Evolutionary conservation across 805 yeast genomes (phyloP), one percentile per base, ranked within the genome.

Genomic region (Scheffersomyces stipitis): DNA sequence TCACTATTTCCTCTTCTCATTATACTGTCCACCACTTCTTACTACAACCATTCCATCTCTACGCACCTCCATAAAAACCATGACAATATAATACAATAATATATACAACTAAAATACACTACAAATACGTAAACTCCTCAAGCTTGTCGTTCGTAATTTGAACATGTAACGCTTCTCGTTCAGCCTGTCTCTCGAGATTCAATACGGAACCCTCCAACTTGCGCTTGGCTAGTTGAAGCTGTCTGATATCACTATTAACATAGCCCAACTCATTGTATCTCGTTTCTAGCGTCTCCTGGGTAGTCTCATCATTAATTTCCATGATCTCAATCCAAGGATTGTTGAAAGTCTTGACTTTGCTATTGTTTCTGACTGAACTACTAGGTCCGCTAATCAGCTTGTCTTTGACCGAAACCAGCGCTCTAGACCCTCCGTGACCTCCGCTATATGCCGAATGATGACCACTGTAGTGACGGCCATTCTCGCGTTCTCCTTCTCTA

Each of bases 121-220:
- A 71, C 34, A 67, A 45, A 40, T 67, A 67, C 16, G 73, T 58
- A 55, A 76, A 63, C 40, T 74, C 75, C 43, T 75, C 80, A 29
- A 76, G 56, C 46, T 73, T 74, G 42, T 76, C 80, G 30, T 58
- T 71, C 22, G 69, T 57, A n/a, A 66, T 34, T 35, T 58, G 59
- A 5, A 58, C 69, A 40, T 62, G 59, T 26, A 66, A 43, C 14
- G 51, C 63, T 36, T 69, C 73, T 32, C 62, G 46, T 23, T 29
- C 42, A 1, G 60, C 55, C 34, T 60, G 62, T 8, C 45, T 38
- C 30, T 55, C 56, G 23, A 61, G 36, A 5, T 37, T 37, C 10
- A 34, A 40, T 12, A 57, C 40, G 3, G 46, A 36, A 16, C 36
- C 37, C 26, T 48, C 49, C 28, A 64, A 48, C 44, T 46, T 51